Evolutionary conservation across 441 rosid genomes (phyloP).

Genomic region (Corymbia calophylla): DNA sequence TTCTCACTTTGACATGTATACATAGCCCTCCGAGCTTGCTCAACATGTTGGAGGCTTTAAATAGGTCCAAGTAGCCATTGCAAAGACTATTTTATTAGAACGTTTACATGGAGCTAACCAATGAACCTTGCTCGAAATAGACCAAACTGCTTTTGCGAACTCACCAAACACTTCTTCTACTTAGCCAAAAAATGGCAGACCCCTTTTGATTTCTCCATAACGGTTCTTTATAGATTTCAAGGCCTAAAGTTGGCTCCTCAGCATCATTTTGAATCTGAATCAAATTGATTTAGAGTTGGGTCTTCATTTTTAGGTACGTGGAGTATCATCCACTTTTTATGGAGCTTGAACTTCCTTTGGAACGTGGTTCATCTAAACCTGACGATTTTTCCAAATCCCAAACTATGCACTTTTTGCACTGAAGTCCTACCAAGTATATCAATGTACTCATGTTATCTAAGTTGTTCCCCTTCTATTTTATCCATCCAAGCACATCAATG

Average conservation of each 20-base stretch:
- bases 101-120: neutral
- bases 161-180: neutral
- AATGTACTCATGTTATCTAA: neutral
- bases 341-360: neutral
- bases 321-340: neutral
- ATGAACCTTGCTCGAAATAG: neutral
- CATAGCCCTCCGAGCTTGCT: neutral
- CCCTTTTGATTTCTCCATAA: neutral
- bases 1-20: neutral
- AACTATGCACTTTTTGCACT: neutral
- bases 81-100: neutral
- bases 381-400: neutral
- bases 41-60: neutral
- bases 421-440: neutral
- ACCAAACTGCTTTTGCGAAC: neutral
- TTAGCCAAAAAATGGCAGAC: neutral
- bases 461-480: neutral
- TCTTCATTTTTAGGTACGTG: neutral
- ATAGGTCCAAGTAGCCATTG: neutral
- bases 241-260: neutral
- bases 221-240: neutral
- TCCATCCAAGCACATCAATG: neutral
- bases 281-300: neutral
- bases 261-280: neutral
- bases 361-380: rapidly evolving